Evolutionary conservation across 768 basidiomycete genomes (phyloP), one percentile per base, ranked within the genome.

Genomic region (Boletales sp.): DNA sequence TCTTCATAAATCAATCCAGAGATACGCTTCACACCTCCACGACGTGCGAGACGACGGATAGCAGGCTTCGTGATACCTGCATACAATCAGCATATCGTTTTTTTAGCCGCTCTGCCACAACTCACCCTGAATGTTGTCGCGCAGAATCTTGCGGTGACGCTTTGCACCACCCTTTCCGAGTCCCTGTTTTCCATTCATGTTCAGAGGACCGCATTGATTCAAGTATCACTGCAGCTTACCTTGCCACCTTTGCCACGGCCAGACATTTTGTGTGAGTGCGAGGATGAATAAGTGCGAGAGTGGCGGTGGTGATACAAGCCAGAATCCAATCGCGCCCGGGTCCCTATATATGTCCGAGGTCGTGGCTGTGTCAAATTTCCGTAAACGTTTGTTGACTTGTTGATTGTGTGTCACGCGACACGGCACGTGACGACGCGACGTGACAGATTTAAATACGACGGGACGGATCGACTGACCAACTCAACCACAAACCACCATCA

Each of bases 211-310:
- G 14, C 7, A 11, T 34, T 34, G 4, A 34, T 34, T 14, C 33
- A 34, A 34, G 11, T 34, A 5, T 3, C 8, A 12, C 12, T 34
- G 2, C 67, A 44, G 10, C 72, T 59, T 48, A 83, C 83, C 79
- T 94, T 94, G 69, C 91, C 91, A 75, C 92, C 87, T 79, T 94
- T 95, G 70, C 93, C 93, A 71, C 93, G 91, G 77, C 93, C 93
- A 81, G 92, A 94, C 92, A 94, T 93, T 68, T 66, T 58, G 8
- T 14, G 10, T 42, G 10, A 1, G 31, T 56, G 7, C 5, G 14
- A 34, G 11, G 14, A 14, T 34, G 11, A 4, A 34, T 8, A 11
- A 12, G 3, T 34, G 53, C 42, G 62, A 52, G 18, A 40, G 36
- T 18, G 42, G 10, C 34, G 58, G 53, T 54, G 2, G 35, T 47